Conservation (phyloP, 805 yeast genomes). For the Kodamaea jinghongensis region DNA sequence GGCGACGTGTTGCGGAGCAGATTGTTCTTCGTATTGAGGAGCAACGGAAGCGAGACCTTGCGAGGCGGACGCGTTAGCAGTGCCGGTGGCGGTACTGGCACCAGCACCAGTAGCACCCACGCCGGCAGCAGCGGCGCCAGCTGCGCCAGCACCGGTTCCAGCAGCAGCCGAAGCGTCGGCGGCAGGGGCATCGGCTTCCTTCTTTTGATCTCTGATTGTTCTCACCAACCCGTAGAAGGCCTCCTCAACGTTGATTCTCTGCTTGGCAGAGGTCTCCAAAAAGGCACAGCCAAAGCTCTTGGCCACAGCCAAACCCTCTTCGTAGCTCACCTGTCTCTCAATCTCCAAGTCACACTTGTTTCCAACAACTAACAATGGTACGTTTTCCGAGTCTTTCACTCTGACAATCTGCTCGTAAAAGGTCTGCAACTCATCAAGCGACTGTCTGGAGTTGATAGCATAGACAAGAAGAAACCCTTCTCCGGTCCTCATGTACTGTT, state of each 20-base stretch:
- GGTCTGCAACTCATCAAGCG: conserved; percentile 79
- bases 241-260: conserved; percentile 84
- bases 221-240: conserved; percentile 72
- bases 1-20: not conserved
- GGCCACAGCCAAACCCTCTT: conserved; percentile 64
- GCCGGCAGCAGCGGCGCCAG: conserved; percentile 1
- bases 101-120: conserved; percentile 1
- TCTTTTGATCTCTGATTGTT: conserved; percentile 36
- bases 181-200: conserved; percentile 9
- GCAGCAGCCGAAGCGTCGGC: conserved; percentile 6
- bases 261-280: conserved; percentile 91
- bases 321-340: conserved; percentile 69
- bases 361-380: conserved; percentile 81
- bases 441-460: conserved; percentile 77
- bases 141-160: conserved; percentile 7
- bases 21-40: not conserved
- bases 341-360: conserved; percentile 73
- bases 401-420: conserved; percentile 76
- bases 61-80: conserved; percentile 6
- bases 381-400: conserved; percentile 69
- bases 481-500: conserved; percentile 94
- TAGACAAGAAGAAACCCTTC: conserved; percentile 91
- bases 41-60: conserved; percentile 1
- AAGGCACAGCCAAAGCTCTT: conserved; percentile 66
- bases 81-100: conserved; percentile 7